phyloP scores from a whole-genome alignment of 1,284 basidiomycete species.

The Athelia sp. region DNA sequence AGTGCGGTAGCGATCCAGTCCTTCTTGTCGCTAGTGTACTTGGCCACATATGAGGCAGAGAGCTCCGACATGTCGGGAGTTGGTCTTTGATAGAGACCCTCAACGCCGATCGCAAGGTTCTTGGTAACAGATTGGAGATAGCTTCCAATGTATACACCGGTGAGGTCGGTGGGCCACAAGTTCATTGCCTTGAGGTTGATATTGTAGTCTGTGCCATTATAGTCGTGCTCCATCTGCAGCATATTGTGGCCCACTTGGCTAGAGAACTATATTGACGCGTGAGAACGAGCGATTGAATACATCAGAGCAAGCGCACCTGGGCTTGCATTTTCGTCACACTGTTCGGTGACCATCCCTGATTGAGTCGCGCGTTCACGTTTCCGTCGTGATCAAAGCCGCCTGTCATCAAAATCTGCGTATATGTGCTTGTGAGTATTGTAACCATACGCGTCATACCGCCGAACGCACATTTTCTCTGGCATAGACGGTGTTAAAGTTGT shows the following conservation, averaged over 20 bases:
- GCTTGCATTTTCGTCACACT: slow-evolving; percentile 88
- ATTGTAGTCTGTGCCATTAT: slow-evolving; percentile 85
- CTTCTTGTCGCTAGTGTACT: slow-evolving; percentile 70
- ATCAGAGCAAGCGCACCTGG: slow-evolving; percentile 53
- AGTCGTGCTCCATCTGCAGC: slow-evolving; percentile 94
- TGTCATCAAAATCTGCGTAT: slow-evolving; percentile 79
- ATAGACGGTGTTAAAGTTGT: slow-evolving; percentile 94
- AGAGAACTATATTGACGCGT: slow-evolving; percentile 43
- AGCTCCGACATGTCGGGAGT: slow-evolving; percentile 72
- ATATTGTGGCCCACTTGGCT: slow-evolving; percentile 77
- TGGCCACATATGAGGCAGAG: slow-evolving; percentile 84
- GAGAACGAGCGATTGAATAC: background rate
- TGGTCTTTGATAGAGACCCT: slow-evolving; percentile 84
- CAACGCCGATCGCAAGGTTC: slow-evolving; percentile 87
- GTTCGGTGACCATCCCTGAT: slow-evolving; percentile 81
- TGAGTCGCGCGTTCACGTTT: slow-evolving; percentile 84
- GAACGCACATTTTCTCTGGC: slow-evolving; percentile 74
- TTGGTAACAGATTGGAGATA: slow-evolving; percentile 96
- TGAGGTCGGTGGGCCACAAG: slow-evolving; percentile 82
- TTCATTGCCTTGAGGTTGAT: slow-evolving; percentile 91
- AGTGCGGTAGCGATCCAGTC: slow-evolving; percentile 94
- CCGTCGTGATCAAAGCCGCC: slow-evolving; percentile 93
- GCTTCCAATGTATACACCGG: slow-evolving; percentile 93
- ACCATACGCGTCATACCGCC: slow-evolving; percentile 1
- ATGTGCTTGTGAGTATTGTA: slow-evolving; percentile 13